A percentile compares a stretch with the other conserved stretches of the same genome.
Conservation (phyloP, 495 filamentous ascomycete species). For the Lepidopterella palustris region DNA sequence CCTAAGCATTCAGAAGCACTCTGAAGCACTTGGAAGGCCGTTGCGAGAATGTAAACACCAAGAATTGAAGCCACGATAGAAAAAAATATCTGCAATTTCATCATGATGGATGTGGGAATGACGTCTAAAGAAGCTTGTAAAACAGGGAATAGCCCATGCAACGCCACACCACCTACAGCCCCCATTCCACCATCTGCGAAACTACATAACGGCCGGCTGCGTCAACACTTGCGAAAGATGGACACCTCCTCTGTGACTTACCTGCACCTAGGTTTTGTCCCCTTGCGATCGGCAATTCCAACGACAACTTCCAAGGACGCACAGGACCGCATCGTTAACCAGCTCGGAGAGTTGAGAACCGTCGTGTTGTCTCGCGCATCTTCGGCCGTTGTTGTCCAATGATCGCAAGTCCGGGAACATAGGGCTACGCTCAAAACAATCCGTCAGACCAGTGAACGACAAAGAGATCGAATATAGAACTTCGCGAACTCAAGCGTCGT, state of each 20-base stretch:
- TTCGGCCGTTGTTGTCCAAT: slow-evolving; percentile 10
- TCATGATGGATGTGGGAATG: too few species aligned
- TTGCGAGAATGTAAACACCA: too few species aligned
- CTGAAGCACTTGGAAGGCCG: too few species aligned
- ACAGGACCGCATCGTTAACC: background rate
- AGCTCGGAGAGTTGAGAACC: background rate
- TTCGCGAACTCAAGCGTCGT: background rate
- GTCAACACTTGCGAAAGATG: slow-evolving; percentile 13
- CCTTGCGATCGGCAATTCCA: slow-evolving; percentile 25
- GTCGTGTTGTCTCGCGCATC: slow-evolving; percentile 6
- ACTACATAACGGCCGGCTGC: slow-evolving; percentile 22
- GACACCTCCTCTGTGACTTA: slow-evolving; percentile 19
- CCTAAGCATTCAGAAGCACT: too few species aligned
- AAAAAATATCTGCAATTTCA: too few species aligned
- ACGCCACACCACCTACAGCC: slow-evolving; percentile 1
- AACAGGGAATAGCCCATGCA: slow-evolving; percentile 19
- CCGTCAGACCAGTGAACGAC: slow-evolving; percentile 19
- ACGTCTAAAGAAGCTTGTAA: slow-evolving; percentile 4
- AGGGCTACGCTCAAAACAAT: slow-evolving; percentile 11
- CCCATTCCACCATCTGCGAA: too few species aligned
- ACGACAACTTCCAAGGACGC: slow-evolving; percentile 1
- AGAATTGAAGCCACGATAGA: too few species aligned
- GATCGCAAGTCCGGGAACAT: slow-evolving; percentile 25
- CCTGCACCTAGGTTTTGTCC: slow-evolving; percentile 20
- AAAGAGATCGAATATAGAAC: slow-evolving; percentile 21